Percentiles rank a stretch among this genome's conserved stretches.
Evolutionary conservation across 805 yeast species (phyloP).

Genomic region (Metschnikowia koreensis): DNA sequence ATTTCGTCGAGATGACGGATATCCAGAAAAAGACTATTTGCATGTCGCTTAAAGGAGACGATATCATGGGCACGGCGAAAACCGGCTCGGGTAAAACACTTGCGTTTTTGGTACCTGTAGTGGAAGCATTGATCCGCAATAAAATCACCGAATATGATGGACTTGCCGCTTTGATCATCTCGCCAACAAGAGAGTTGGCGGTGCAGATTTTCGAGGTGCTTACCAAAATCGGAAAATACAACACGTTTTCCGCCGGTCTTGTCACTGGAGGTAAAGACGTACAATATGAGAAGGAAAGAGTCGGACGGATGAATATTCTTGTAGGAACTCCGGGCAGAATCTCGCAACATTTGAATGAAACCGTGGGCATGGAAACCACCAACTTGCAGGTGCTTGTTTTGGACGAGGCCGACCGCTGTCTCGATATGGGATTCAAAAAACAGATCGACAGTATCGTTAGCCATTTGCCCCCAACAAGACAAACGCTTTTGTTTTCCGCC

Average conservation of each 20-base stretch:
- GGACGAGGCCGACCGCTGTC: constrained; percentile 90
- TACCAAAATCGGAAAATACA: constrained; percentile 72
- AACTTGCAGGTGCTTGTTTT: constrained; percentile 76
- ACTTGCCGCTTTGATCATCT: constrained; percentile 81
- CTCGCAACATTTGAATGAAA: constrained; percentile 87
- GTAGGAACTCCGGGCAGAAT: constrained; percentile 92
- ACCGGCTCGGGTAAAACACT: constrained; percentile 92
- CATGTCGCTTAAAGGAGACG: constrained; percentile 69
- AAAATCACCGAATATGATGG: constrained; percentile 84
- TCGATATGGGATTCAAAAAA: constrained; percentile 90
- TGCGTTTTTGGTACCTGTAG: constrained; percentile 78
- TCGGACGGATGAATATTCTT: constrained; percentile 73
- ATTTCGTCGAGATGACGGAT: constrained; percentile 77
- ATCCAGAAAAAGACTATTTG: constrained; percentile 83
- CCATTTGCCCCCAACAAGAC: constrained; percentile 77
- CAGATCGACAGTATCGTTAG: constrained; percentile 77
- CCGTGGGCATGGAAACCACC: constrained; percentile 71
- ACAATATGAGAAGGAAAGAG: constrained; percentile 74
- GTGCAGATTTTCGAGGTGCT: constrained; percentile 88
- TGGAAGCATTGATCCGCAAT: constrained; percentile 66
- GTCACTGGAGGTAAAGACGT: constrained; percentile 94
- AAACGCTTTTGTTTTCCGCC: constrained; percentile 82
- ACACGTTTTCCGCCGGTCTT: constrained; percentile 80
- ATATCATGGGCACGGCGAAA: constrained; percentile 82
- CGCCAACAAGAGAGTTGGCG: constrained; percentile 91